Base-by-base conservation (phyloP, 768 basidiomycete genomes). In the Gymnopilus junonius region DNA sequence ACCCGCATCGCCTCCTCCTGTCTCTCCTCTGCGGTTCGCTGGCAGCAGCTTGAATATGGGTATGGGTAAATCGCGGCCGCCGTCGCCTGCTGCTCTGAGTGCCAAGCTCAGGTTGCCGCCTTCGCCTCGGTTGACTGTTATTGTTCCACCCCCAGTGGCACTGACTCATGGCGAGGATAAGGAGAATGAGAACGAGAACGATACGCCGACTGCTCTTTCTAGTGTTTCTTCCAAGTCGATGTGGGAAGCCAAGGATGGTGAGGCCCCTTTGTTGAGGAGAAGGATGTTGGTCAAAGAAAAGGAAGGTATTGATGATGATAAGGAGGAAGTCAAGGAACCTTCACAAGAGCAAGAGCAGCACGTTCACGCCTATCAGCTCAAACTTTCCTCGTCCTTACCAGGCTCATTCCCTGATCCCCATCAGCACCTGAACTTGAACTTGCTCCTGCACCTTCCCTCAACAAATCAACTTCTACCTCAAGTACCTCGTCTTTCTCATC, bases 1-100 rank as follows among this genome's bases (percentile, higher is more conserved):
- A 1, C 81, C 81, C 1, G 80, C 78, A 5, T 82, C 81, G 10
- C 81, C 81, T 1, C 80, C 76, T 8, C 67, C 70, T 51, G 40
- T 45, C 45, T 62, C 62, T 34, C 45, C 63, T 50, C 27, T 60
- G 5, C 61, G 57, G 15, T 55, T 53, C 20, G 45, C 29, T 15
- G 37, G 37, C 14, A n/a, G 25, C n/a, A 21, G 11, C 43, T n/a
- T n/a, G n/a, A n/a, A n/a, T n/a, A n/a, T n/a, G n/a, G n/a, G n/a
- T n/a, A n/a, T n/a, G n/a, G n/a, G n/a, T n/a, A 40, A 23, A 15
- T 57, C 48, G 1, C 37, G 31, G 8, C 39, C 34, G 5, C 27
- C 39, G 4, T 51, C 62, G 3, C 55, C 46, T 17, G 39, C 37
- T 15, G 37, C 37, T 2, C 17, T 42, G 4, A 37, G 39, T 1